A percentile compares a stretch with the other conserved stretches of the same genome.
These are phyloP conservation scores for Candida pseudocylindracea DNA, from an alignment of 1,139 yeast species.

Conservation along the genomic window DNA sequence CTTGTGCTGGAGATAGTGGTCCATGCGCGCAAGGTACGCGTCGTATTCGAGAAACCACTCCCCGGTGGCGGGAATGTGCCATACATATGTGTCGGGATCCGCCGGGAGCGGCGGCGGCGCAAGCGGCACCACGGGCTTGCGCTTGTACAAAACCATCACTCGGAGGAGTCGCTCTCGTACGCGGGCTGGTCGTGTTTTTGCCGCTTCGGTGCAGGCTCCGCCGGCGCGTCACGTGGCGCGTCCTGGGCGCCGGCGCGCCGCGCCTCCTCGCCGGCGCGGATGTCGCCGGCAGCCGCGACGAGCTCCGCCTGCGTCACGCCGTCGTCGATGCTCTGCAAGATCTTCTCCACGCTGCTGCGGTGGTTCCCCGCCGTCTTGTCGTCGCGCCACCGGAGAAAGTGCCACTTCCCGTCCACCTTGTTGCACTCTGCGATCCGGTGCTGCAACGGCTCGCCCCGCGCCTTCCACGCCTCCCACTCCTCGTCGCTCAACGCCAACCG, in stretches of 20 bases:
- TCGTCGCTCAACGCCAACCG: conserved; percentile 37
- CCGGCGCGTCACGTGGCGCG: no score
- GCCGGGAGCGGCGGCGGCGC: conserved; percentile 33
- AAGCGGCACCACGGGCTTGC: conserved; percentile 42
- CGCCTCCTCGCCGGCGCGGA: conserved; percentile 16
- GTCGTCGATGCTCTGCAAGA: conserved; percentile 66
- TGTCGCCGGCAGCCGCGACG: conserved; percentile 16
- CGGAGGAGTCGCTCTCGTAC: neutral
- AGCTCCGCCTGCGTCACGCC: conserved; percentile 68
- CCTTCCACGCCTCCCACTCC: conserved; percentile 68
- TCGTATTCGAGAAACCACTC: conserved; percentile 74
- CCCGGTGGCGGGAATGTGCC: conserved; percentile 62
- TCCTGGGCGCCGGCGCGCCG: conserved; percentile 7
- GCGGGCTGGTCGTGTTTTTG: no score
- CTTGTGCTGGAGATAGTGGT: conserved; percentile 49
- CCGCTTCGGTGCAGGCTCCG: no score
- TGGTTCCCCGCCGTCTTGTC: conserved; percentile 86
- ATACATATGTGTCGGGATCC: conserved; percentile 33
- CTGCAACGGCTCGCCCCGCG: conserved; percentile 56
- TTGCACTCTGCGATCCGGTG: conserved; percentile 82
- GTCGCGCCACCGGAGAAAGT: conserved; percentile 71
- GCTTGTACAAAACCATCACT: conserved; percentile 42
- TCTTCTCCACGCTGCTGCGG: conserved; percentile 55
- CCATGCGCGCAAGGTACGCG: conserved; percentile 46
- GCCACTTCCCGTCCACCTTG: conserved; percentile 44